Conservation (phyloP, 768 basidiomycete species). For the Kwoniella heveanensis region DNA sequence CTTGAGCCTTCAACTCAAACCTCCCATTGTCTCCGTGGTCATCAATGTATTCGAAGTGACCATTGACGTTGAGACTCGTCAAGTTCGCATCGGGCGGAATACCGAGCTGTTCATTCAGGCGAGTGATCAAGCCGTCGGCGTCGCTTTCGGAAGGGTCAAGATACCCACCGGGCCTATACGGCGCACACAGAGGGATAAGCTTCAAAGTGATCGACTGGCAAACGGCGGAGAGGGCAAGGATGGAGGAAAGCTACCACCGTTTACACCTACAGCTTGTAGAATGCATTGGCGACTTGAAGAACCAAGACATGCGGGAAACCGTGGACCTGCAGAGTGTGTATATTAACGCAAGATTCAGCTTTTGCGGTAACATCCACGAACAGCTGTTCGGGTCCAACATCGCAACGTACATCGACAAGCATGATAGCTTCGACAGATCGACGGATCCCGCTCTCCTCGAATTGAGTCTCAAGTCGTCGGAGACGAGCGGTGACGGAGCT, state of each 20-base stretch:
- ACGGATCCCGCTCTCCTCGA: conserved; percentile 93
- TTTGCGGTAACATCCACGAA: too few species aligned
- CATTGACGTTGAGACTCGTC: not conserved
- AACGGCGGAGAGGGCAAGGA: too few species aligned
- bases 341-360: too few species aligned
- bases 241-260: too few species aligned
- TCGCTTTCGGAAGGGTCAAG: conserved; percentile 95
- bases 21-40: not conserved
- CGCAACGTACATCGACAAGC: conserved; percentile 41
- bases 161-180: conserved; percentile 98
- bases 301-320: conserved; percentile 97
- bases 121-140: conserved; percentile 80
- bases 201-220: too few species aligned
- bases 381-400: too few species aligned
- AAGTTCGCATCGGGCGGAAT: conserved; percentile 4
- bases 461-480: conserved; percentile 91
- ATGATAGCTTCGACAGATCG: conserved; percentile 74
- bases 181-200: too few species aligned
- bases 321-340: conserved; percentile 63
- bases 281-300: conserved; percentile 97
- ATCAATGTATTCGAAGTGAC: not conserved
- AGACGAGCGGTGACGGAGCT: conserved; percentile 92
- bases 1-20: not conserved
- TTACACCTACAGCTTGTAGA: conserved; percentile 91
- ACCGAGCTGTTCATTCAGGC: conserved; percentile 85